These are phyloP conservation scores for Taiwanofungus camphoratus DNA, from an alignment of 1,284 basidiomycete genomes.

Conservation along the genomic window DNA sequence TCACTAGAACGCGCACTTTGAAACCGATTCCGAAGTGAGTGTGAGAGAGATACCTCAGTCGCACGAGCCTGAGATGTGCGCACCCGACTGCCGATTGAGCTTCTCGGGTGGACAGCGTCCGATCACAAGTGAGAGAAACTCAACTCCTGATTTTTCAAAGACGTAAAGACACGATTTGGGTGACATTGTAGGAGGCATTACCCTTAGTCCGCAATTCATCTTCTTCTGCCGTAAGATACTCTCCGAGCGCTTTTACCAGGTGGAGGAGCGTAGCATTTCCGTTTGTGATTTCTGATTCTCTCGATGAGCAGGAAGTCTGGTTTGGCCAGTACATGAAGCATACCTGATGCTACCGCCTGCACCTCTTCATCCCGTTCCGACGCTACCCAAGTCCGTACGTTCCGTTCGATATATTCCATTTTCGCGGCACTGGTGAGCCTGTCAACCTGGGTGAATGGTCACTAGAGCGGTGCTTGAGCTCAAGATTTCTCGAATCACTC, in stretches of 20 bases:
- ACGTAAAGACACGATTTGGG: slow-evolving; percentile 3
- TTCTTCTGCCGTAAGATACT: slow-evolving; percentile 84
- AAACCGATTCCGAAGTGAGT: slow-evolving; percentile 5
- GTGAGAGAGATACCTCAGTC: slow-evolving; percentile 5
- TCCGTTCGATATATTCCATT: slow-evolving; percentile 42
- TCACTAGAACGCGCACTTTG: slow-evolving; percentile 73
- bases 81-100: slow-evolving; percentile 81
- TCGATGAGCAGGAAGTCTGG: background rate
- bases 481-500: background rate
- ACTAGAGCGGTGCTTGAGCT: too few relatives aligned
- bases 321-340: slow-evolving; percentile 15
- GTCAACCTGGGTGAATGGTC: too few relatives aligned
- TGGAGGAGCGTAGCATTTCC: slow-evolving; percentile 64
- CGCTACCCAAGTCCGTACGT: slow-evolving; percentile 72
- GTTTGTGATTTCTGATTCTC: slow-evolving; percentile 54
- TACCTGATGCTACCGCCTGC: slow-evolving; percentile 55
- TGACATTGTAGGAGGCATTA: slow-evolving; percentile 22
- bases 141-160: slow-evolving; percentile 52
- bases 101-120: slow-evolving; percentile 53
- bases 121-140: slow-evolving; percentile 66
- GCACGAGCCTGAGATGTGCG: slow-evolving; percentile 21
- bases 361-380: slow-evolving; percentile 58
- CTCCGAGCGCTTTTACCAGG: slow-evolving; percentile 84
- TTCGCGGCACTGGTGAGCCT: too few relatives aligned
- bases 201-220: slow-evolving; percentile 78